Percentiles rank a stretch among this genome's conserved stretches.
Conservation (phyloP, 73 alveolate species). For the Paramecium caudatum region DNA sequence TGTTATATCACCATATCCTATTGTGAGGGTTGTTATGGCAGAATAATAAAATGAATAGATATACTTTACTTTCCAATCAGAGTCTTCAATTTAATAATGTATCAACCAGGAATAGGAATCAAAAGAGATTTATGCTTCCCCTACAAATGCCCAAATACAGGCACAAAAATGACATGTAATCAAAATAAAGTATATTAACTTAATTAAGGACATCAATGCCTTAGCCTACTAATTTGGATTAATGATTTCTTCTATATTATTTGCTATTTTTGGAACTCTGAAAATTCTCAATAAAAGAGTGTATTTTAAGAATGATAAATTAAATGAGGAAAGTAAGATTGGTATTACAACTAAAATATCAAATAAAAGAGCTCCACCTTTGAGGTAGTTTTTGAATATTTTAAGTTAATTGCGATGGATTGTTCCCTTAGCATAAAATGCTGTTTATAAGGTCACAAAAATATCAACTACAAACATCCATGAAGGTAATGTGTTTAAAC, state of each 20-base stretch:
- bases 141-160: slow-evolving; percentile 62
- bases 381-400: slow-evolving; percentile 30
- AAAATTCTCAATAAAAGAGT: slow-evolving; percentile 32
- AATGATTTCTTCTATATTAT: slow-evolving; percentile 27
- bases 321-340: slow-evolving; percentile 1
- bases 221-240: slow-evolving; percentile 21
- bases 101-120: slow-evolving; percentile 42
- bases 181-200: slow-evolving; percentile 31
- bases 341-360: slow-evolving; percentile 48
- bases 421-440: slow-evolving; percentile 52
- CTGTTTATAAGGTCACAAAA: slow-evolving; percentile 29
- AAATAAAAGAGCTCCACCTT: background rate
- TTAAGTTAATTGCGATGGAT: slow-evolving; percentile 54
- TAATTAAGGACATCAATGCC: background rate
- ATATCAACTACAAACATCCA: slow-evolving; percentile 28
- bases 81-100: slow-evolving; percentile 13
- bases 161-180: slow-evolving; percentile 65
- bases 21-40: slow-evolving; percentile 65
- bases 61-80: slow-evolving; percentile 60
- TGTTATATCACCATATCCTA: slow-evolving; percentile 77
- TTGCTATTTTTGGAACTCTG: slow-evolving; percentile 50
- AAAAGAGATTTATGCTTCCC: background rate
- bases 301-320: background rate
- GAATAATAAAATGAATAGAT: slow-evolving; percentile 63
- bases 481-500: slow-evolving; percentile 29